phyloP scores from a whole-genome alignment of 2,329 filamentous ascomycete genomes.

The Fragosphaeria purpurea region DNA sequence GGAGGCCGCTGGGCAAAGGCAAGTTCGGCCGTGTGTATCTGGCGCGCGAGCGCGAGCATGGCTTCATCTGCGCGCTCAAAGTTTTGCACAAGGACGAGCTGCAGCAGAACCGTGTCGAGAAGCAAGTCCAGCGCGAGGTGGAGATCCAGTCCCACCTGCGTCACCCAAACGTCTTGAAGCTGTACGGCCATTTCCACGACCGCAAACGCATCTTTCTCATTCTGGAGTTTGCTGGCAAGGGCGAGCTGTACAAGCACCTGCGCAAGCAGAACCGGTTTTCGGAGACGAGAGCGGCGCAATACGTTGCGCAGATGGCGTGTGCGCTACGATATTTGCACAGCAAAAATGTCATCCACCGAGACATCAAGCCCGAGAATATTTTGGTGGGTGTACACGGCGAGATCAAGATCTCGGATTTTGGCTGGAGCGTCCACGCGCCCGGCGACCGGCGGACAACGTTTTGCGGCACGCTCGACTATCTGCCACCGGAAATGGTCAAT shows the following conservation, averaged over 20 bases:
- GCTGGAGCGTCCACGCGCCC: constrained; percentile 77
- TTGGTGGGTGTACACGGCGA: constrained; percentile 90
- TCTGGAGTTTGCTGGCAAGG: constrained; percentile 76
- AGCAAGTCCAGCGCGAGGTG: constrained; percentile 76
- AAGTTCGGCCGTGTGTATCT: constrained; percentile 82
- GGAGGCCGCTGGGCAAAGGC: constrained; percentile 72
- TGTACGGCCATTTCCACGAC: constrained; percentile 82
- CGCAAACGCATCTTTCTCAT: constrained; percentile 78
- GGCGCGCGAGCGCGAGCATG: constrained; percentile 63
- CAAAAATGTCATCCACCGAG: constrained; percentile 59
- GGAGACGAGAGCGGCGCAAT: constrained; percentile 76
- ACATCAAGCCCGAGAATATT: constrained; percentile 97
- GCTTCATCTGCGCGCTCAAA: constrained; percentile 77
- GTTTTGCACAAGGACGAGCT: constrained; percentile 76
- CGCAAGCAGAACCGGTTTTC: constrained; percentile 67
- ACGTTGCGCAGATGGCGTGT: constrained; percentile 81
- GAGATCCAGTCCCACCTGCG: constrained; percentile 80
- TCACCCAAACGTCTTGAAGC: constrained; percentile 71
- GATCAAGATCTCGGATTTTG: constrained; percentile 96
- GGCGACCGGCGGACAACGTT: constrained; percentile 88
- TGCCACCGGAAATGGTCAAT: constrained; percentile 86
- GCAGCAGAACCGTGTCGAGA: constrained; percentile 65
- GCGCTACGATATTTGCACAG: constrained; percentile 78
- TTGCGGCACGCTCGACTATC: constrained; percentile 95
- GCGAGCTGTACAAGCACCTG: constrained; percentile 78